Evolutionary conservation across 129 eudicot genomes (phyloP).

Genomic region (Flaveria trinervia): DNA sequence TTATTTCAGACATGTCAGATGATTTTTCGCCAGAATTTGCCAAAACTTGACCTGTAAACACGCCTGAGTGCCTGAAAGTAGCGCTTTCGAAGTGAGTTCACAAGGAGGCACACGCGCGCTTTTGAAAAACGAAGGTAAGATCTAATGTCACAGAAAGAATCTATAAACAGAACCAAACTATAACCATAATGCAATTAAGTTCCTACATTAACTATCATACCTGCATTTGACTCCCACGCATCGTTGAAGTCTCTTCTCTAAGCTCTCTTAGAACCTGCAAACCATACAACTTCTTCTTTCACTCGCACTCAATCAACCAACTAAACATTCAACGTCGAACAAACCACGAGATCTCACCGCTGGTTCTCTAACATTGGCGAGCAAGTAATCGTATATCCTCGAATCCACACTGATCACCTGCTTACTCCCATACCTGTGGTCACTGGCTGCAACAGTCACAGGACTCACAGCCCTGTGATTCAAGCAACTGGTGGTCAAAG

Average conservation of each 20-base stretch:
- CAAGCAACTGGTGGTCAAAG: conserved; percentile 26
- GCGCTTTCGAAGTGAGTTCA: too few relatives aligned
- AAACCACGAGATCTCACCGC: conserved; percentile 36
- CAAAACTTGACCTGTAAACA: too few relatives aligned
- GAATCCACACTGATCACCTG: conserved; percentile 66
- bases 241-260: conserved; percentile 79
- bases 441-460: conserved; percentile 41
- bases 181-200: too few relatives aligned
- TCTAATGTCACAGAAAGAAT: too few relatives aligned
- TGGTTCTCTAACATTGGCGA: conserved; percentile 80
- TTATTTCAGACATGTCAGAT: too few relatives aligned
- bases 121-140: too few relatives aligned
- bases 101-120: too few relatives aligned
- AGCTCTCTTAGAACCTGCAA: conserved; percentile 64
- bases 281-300: background rate
- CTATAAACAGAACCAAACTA: background rate
- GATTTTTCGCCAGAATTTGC: too few relatives aligned
- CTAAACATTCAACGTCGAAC: background rate
- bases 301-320: background rate
- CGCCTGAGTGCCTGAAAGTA: too few relatives aligned
- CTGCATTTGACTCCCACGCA: conserved; percentile 96
- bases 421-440: conserved; percentile 54
- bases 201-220: background rate
- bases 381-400: conserved; percentile 57
- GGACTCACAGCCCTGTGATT: conserved; percentile 33